Evolutionary conservation across 2,329 filamentous ascomycete species (phyloP), one percentile per base, ranked within the genome.

Genomic region (Daldinia sp.): DNA sequence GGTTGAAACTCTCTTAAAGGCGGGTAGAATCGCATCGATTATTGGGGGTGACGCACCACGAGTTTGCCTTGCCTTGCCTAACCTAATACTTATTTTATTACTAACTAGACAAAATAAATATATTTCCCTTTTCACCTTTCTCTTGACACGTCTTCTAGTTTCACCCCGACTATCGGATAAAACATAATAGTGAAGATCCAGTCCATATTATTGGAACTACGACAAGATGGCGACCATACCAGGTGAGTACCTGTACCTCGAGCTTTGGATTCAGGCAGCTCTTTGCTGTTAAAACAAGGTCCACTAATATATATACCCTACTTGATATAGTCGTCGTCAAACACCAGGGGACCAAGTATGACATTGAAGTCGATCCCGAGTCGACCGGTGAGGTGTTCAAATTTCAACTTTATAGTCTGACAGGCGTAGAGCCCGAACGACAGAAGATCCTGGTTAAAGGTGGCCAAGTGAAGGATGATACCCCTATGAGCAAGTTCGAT

Each of bases 371-470:
- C 76, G 95, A 98, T 79, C 87, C 92, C 48, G 86, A 88, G 28
- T 91, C 93, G 51, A 93, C 90, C 69, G 96, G 96, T 81, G 94
- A 98, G 81, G 93, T 92, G 64, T 93, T 99, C 85, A 99, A 98
- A 81, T 93, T 92, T 77, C 96, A 98, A 81, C 88, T 99, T 65
- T 99, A 92, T 84, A 98, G 94, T 70, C 85, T 99, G 63, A 99
- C 96, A 53, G 94, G 93, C 68, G 96, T 99, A 78, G 96, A 98
- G 79, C 96, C 96, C 72, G 93, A 97, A 70, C 92, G 95, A 70
- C 97, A 99, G 81, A 98, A 98, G 84, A 93, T 99, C 74, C 83
- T 99, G 63, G 89, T 98, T 81, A 98, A 97, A 82, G 94, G 94
- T 72, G 93, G 93, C 71, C 93, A 97, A 81, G 89, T 99, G 75